Conservation (phyloP, 2,329 filamentous ascomycete genomes). For the Fonsecaea erecta region DNA sequence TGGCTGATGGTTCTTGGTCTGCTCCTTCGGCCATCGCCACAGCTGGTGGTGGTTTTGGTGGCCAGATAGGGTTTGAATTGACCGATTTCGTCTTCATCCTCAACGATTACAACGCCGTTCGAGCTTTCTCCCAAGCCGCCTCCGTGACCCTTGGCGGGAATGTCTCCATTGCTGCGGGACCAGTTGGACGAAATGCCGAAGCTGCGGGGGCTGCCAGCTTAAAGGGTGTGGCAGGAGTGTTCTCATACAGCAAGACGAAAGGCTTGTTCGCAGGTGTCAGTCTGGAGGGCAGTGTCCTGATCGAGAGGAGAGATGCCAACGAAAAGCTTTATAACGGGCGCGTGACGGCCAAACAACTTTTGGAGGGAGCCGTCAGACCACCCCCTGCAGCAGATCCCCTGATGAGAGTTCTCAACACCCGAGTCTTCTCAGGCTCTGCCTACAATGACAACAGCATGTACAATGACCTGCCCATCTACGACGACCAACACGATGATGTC, state of each 20-base stretch:
- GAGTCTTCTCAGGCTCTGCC: constrained; percentile 73
- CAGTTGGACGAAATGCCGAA: constrained; percentile 91
- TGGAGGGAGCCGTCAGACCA: constrained; percentile 75
- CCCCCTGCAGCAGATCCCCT: constrained; percentile 83
- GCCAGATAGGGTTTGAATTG: constrained; percentile 57
- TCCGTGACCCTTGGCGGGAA: constrained; percentile 94
- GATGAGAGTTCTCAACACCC: constrained; percentile 81
- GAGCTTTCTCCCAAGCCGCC: constrained; percentile 90
- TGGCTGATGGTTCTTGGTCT: constrained; percentile 55
- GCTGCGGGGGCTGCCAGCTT: constrained; percentile 91
- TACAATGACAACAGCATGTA: constrained; percentile 71
- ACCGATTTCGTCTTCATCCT: constrained; percentile 91
- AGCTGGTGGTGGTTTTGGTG: constrained; percentile 55
- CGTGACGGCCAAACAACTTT: constrained; percentile 78
- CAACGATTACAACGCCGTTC: constrained; percentile 86
- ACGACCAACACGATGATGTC: constrained; percentile 78
- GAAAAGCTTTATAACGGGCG: constrained; percentile 90
- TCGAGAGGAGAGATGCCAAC: constrained; percentile 95
- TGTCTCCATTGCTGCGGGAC: constrained; percentile 91
- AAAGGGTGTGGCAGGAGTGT: constrained; percentile 86
- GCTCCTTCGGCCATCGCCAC: constrained; percentile 56
- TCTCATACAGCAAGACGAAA: constrained; percentile 98
- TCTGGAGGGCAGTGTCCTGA: constrained; percentile 87
- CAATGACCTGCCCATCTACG: constrained; percentile 91
- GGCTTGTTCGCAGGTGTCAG: constrained; percentile 95